Evolutionary conservation across 352 stramenopile genomes (phyloP).

Genomic region (Phytophthora lateralis): DNA sequence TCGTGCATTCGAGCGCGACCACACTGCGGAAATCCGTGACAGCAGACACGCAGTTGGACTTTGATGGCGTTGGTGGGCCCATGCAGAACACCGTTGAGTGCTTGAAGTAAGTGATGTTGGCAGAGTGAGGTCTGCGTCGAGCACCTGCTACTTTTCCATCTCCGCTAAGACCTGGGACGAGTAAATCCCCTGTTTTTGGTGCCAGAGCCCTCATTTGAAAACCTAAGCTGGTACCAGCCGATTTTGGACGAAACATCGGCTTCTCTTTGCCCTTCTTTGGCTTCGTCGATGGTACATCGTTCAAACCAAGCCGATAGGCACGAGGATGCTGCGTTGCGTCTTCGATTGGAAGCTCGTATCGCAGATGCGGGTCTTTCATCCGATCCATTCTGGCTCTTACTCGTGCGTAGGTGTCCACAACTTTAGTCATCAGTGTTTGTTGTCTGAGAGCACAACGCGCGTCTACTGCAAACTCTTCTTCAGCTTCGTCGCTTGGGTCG

Average conservation of each 20-base stretch:
- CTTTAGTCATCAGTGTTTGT: slow-evolving; percentile 35
- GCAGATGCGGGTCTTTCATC: slow-evolving; percentile 43
- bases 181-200: slow-evolving; percentile 18
- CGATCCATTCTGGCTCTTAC: slow-evolving; percentile 40
- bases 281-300: slow-evolving; percentile 40
- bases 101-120: slow-evolving; percentile 57
- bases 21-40: slow-evolving; percentile 42
- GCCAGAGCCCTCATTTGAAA: slow-evolving; percentile 17
- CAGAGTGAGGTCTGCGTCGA: slow-evolving; percentile 52
- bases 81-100: slow-evolving; percentile 66
- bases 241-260: slow-evolving; percentile 42
- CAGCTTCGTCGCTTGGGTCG: slow-evolving; percentile 16
- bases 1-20: slow-evolving; percentile 44
- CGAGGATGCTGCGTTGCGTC: slow-evolving; percentile 37
- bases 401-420: slow-evolving; percentile 29
- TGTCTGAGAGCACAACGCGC: slow-evolving; percentile 36
- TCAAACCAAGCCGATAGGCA: slow-evolving; percentile 60
- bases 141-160: slow-evolving; percentile 56
- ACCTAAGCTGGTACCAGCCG: slow-evolving; percentile 30
- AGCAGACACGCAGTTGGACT: slow-evolving; percentile 10
- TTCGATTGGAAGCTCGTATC: slow-evolving; percentile 63
- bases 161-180: slow-evolving; percentile 5
- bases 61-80: slow-evolving; percentile 15
- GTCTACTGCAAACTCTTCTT: slow-evolving; percentile 26
- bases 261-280: slow-evolving; percentile 9